phyloP scores from a whole-genome alignment of 2,329 filamentous ascomycete genomes.

The Didymella glomerata region DNA sequence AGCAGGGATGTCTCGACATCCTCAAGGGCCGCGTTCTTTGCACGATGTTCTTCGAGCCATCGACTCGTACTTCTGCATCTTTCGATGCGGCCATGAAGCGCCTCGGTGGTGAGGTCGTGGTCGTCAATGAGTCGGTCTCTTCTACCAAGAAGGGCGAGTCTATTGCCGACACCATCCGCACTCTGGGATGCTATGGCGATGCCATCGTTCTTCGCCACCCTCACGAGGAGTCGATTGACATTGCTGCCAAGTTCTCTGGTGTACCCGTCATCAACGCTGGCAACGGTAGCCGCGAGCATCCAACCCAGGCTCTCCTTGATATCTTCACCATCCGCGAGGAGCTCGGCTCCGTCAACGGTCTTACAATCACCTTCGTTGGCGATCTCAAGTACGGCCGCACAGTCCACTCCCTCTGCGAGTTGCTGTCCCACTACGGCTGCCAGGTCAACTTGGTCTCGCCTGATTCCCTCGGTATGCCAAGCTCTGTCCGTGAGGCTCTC shows the following conservation, averaged over 20 bases:
- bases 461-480: slow-evolving; percentile 77
- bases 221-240: slow-evolving; percentile 78
- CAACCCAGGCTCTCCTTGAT: slow-evolving; percentile 96
- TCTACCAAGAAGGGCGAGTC: slow-evolving; percentile 95
- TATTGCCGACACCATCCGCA: slow-evolving; percentile 91
- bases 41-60: slow-evolving; percentile 97
- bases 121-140: slow-evolving; percentile 82
- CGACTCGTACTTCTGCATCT: slow-evolving; percentile 91
- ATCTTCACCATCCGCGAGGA: slow-evolving; percentile 99
- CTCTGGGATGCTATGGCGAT: slow-evolving; percentile 91
- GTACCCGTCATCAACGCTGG: slow-evolving; percentile 97
- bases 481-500: slow-evolving; percentile 76
- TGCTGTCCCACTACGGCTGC: slow-evolving; percentile 95
- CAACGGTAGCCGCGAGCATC: slow-evolving; percentile 95
- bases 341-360: slow-evolving; percentile 89
- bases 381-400: slow-evolving; percentile 93
- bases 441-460: slow-evolving; percentile 91
- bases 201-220: slow-evolving; percentile 96
- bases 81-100: slow-evolving; percentile 99
- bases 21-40: slow-evolving; percentile 86
- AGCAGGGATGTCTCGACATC: slow-evolving; percentile 86
- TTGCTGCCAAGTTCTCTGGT: slow-evolving; percentile 84
- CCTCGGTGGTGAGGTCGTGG: slow-evolving; percentile 85
- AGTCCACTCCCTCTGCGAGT: slow-evolving; percentile 92
- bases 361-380: slow-evolving; percentile 95